phyloP scores from a whole-genome alignment of 768 basidiomycete genomes.

The Kwoniella newhampshirensis region DNA sequence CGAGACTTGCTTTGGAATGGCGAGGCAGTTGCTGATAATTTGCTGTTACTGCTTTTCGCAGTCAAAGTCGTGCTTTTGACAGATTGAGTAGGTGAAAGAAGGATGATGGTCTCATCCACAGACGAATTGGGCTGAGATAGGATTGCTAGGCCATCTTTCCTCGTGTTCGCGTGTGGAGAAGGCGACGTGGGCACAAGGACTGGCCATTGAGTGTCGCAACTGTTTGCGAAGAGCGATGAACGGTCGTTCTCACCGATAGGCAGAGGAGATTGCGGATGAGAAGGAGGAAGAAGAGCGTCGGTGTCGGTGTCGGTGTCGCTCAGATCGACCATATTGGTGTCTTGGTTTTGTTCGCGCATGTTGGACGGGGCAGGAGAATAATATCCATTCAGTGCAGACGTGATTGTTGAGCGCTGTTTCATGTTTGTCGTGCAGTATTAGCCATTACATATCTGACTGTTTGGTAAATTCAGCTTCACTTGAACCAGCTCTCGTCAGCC shows the following conservation, averaged over 20 bases:
- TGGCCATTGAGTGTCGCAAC: no score
- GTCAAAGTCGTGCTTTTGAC: not conserved
- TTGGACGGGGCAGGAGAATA: no score
- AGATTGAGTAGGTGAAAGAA: no score
- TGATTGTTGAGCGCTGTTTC: not conserved
- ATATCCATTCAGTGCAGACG: not conserved
- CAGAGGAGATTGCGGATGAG: constrained; percentile 5
- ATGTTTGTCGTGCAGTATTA: not conserved
- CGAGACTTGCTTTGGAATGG: constrained; percentile 7
- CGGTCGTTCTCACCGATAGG: not conserved
- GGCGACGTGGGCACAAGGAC: not conserved
- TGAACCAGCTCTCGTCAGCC: no score
- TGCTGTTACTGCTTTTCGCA: not conserved
- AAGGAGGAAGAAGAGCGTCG: constrained; percentile 4
- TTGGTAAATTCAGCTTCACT: no score
- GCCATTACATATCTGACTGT: no score
- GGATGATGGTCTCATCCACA: no score
- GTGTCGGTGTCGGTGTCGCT: not conserved
- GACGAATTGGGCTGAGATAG: no score
- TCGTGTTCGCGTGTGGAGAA: not conserved
- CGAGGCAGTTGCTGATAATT: constrained; percentile 3
- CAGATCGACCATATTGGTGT: not conserved
- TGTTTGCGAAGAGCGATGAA: not conserved
- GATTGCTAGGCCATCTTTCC: not conserved
- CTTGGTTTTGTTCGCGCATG: no score